Base-by-base conservation (phyloP, 1,284 basidiomycete species). In the Papiliotrema flavescens region DNA sequence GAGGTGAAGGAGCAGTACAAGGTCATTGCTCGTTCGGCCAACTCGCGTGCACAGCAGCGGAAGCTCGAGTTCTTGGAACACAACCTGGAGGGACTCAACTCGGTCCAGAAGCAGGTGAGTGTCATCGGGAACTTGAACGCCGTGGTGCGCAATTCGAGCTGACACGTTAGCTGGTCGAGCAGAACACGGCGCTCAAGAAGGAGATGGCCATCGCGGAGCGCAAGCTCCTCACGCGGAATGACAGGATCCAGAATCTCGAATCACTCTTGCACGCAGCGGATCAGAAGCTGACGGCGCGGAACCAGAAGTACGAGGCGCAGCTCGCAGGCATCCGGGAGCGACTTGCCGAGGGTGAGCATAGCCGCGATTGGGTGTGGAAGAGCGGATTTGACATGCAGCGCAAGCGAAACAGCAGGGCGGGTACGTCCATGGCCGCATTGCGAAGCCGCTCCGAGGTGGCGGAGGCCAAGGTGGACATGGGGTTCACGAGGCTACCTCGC, bases 1-100 rank as follows among this genome's bases (percentile, higher is more conserved):
- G 96, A 98, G 75, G 91, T 96, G 76, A 91, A 92, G 75, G 96
- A 99, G 78, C 94, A 98, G 75, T 99, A 98, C 80, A 95, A 94
- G 80, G 95, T 96, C 67, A 91, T 99, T 51, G 91, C 98, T 63
- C 87, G 93, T 60, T 95, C 94, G 71, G 95, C 93, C 79, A 97
- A 98, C 76, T 91, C 89, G 76, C 93, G 96, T 76, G 89, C 94
- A 3, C 96, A 98, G 72, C 93, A 97, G 80, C 94, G 95, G 84
- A 98, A 98, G 84, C 96, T 98, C 89, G 90, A 91, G 28, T 95
- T 98, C 83, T 78, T 99, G 55, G 95, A 98, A 73, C 88, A 95
- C 60, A 98, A 98, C 74, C 80, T 99, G 51, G 95, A 98, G 73
- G 92, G 97, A 70, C 80, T 98, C 64, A 95, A 91, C 42, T 79